Base-by-base conservation (phyloP, 371 early-diverging fungal genomes). In the Circinella umbellata region DNA sequence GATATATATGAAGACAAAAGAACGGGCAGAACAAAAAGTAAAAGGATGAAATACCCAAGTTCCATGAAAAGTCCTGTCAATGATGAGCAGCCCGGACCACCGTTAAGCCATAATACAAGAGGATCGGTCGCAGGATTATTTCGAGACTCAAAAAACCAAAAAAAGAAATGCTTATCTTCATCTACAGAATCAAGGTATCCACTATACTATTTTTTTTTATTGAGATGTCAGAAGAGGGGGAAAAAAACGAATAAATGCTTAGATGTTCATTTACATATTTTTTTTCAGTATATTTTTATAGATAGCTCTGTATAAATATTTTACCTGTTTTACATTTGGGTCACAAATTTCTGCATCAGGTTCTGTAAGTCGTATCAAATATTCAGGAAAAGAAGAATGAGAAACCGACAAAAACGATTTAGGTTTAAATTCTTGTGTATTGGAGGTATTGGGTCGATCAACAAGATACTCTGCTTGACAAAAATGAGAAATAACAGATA, bases 11-110 rank as follows among this genome's bases (percentile, higher is more conserved):
- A 47, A 47, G 3, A 47, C 47, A 11, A 9, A 11, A 47, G 15
- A 47, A 47, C 7, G 51, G 14, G 15, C 15, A 51, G 11, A 42
- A 42, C 11, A 3, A 42, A 42, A 42, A 42, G 1, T 9, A 42
- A 42, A 14, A 13, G 3, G 2, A n/a, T n/a, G n/a, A 51, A 13
- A 5, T 51, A 81, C 84, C 92, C 92, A 14, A 92, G 85, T 78
- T 93, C 93, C 86, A 90, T 89, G 62, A 92, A 82, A 35, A 92
- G 79, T 17, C 92, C 92, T 15, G 89, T 88, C 67, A 91, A 80
- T 15, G 92, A 90, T 65, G 89, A 89, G 80, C 92, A 94, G n/a
- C 94, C 93, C 5, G 92, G 92, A n/a, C 92, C 92, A 54, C 93
- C 93, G 67, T 91, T 92, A 37, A 93, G 74, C 93, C 93, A 93